These are phyloP conservation scores for Nigrograna mackinnonii DNA, from an alignment of 2,329 filamentous ascomycete species.

Conservation along the genomic window DNA sequence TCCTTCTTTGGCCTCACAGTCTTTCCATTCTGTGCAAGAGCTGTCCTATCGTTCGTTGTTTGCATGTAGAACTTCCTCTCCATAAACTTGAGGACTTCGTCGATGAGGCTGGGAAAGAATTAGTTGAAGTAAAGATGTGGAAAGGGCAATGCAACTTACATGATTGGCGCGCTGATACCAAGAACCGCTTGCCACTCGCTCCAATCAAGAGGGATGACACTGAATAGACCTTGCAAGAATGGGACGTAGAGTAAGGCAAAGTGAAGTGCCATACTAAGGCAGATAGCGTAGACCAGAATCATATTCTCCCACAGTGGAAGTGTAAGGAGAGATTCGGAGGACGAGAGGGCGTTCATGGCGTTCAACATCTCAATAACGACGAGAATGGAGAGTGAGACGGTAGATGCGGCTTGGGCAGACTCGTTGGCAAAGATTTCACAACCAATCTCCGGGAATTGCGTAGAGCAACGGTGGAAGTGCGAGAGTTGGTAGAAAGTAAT, in stretches of 20 bases:
- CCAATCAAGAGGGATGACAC: constrained; percentile 84
- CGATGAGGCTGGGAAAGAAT: constrained; percentile 64
- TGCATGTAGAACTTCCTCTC: constrained; percentile 56
- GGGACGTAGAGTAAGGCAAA: constrained; percentile 93
- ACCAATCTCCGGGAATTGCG: constrained; percentile 84
- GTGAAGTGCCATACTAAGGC: constrained; percentile 90
- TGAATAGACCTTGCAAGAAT: constrained; percentile 85
- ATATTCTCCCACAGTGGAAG: constrained; percentile 98
- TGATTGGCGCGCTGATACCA: constrained; percentile 84
- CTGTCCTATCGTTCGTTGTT: constrained; percentile 3
- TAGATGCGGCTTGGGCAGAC: constrained; percentile 86
- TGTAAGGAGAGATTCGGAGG: constrained; percentile 89
- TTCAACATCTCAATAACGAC: constrained; percentile 99
- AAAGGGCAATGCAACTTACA: constrained; percentile 65
- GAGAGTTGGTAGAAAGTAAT: constrained; percentile 87
- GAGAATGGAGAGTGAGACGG: constrained; percentile 85
- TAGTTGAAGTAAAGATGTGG: constrained; percentile 11
- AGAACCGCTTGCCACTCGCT: constrained; percentile 92
- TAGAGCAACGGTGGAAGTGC: constrained; percentile 91
- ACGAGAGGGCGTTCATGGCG: constrained; percentile 96
- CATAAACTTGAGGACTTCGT: constrained; percentile 79
- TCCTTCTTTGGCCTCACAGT: constrained; percentile 29
- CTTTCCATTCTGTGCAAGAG: constrained; percentile 23
- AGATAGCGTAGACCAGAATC: constrained; percentile 95
- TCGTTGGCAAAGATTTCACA: constrained; percentile 90